These are phyloP conservation scores for Mucor sp. DNA, from an alignment of 371 early-diverging fungal genomes.

Conservation along the genomic window DNA sequence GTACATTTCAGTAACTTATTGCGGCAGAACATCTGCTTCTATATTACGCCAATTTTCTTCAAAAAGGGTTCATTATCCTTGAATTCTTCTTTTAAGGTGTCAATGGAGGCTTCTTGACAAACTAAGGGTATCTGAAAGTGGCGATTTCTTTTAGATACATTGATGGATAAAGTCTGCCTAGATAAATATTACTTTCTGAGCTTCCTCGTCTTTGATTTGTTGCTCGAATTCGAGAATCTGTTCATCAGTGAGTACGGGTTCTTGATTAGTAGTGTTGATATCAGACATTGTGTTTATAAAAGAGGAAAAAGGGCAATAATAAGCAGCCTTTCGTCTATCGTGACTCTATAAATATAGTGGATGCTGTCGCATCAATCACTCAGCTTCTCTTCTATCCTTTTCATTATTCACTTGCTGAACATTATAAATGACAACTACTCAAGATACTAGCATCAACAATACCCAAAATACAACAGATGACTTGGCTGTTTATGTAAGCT, in stretches of 20 bases:
- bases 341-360: neutral
- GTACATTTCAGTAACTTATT: neutral
- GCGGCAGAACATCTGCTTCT: neutral
- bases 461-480: constrained; percentile 9
- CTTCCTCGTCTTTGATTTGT: constrained; percentile 65
- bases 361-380: neutral
- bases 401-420: neutral
- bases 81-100: constrained; percentile 57
- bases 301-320: neutral
- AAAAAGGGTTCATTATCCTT: constrained; percentile 56
- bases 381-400: neutral
- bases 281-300: constrained; percentile 4
- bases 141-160: constrained; percentile 1
- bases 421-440: neutral
- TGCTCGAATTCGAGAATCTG: constrained; percentile 67
- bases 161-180: neutral
- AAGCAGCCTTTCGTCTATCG: neutral
- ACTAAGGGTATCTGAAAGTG: constrained; percentile 55
- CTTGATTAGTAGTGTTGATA: constrained; percentile 6
- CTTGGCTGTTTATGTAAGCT: constrained; percentile 15
- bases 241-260: constrained; percentile 57
- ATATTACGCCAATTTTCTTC: constrained; percentile 56
- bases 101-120: constrained; percentile 50
- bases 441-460: neutral
- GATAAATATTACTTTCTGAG: constrained; percentile 41